Percentiles rank a stretch among this genome's conserved stretches.
phyloP scores from a whole-genome alignment of 1,284 basidiomycete genomes.

The Anthracocystis panici-leucophaei region DNA sequence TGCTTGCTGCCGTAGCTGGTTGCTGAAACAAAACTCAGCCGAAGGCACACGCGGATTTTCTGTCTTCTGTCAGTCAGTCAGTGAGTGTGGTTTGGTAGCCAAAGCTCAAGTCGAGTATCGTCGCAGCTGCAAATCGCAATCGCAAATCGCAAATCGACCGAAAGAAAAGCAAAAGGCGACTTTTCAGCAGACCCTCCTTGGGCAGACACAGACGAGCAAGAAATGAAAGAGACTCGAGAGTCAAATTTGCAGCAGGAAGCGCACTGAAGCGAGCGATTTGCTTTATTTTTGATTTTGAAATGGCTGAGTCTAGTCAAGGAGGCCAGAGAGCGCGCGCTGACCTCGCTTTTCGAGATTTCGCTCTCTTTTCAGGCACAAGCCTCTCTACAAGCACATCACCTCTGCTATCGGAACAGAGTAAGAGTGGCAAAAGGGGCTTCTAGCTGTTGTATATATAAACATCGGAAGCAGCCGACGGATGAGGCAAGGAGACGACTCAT shows the following conservation, averaged over 20 bases:
- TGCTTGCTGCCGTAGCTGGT: background rate
- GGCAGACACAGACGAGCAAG: too few relatives aligned
- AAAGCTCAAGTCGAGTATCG: background rate
- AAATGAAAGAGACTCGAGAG: background rate
- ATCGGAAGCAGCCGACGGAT: background rate
- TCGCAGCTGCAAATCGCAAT: too few relatives aligned
- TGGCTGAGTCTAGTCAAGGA: background rate
- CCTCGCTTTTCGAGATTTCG: background rate
- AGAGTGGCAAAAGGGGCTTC: too few relatives aligned
- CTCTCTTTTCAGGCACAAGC: background rate
- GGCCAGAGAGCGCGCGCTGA: background rate
- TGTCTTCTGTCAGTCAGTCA: too few relatives aligned
- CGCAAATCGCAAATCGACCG: too few relatives aligned
- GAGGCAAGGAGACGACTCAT: slow-evolving; percentile 1
- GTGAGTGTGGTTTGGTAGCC: too few relatives aligned
- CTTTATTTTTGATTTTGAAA: background rate
- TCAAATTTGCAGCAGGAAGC: background rate
- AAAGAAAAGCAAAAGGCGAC: background rate
- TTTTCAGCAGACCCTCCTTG: background rate
- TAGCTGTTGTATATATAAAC: too few relatives aligned
- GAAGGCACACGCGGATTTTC: background rate
- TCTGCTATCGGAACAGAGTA: too few relatives aligned
- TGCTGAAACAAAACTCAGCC: slow-evolving; percentile 1
- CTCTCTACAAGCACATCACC: too few relatives aligned
- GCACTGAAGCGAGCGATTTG: background rate